Evolutionary conservation across 1,284 basidiomycete species (phyloP).

Genomic region (Bjerkandera adusta): DNA sequence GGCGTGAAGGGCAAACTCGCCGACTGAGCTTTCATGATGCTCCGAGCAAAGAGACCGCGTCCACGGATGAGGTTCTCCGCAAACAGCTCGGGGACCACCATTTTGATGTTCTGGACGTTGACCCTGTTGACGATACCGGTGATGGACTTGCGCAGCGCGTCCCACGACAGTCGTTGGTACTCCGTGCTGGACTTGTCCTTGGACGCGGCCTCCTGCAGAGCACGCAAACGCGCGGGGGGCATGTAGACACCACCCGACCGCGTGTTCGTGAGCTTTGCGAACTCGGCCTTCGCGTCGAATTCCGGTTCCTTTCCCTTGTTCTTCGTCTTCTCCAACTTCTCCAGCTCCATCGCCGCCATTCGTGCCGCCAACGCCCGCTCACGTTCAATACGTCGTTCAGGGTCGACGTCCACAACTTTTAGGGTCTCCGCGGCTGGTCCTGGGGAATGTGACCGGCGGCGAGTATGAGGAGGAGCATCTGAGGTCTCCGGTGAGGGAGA

Average conservation of each 20-base stretch:
- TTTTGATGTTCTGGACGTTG: slow-evolving; percentile 95
- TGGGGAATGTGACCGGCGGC: slow-evolving; percentile 65
- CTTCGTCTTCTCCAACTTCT: slow-evolving; percentile 51
- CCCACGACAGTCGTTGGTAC: slow-evolving; percentile 96
- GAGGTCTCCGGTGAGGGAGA: slow-evolving; percentile 48
- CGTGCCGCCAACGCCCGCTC: slow-evolving; percentile 76
- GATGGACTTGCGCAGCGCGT: slow-evolving; percentile 95
- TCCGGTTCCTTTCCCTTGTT: slow-evolving; percentile 38
- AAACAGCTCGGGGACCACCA: slow-evolving; percentile 93
- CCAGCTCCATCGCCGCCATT: slow-evolving; percentile 72
- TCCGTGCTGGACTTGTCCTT: slow-evolving; percentile 88
- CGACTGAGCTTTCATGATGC: slow-evolving; percentile 97
- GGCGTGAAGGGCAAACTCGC: slow-evolving; percentile 97
- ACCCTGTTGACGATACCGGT: slow-evolving; percentile 99
- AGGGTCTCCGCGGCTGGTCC: slow-evolving; percentile 46
- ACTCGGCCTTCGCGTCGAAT: slow-evolving; percentile 75
- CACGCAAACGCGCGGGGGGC: slow-evolving; percentile 89
- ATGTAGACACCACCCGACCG: slow-evolving; percentile 96
- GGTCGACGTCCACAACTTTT: slow-evolving; percentile 74
- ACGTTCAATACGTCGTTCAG: slow-evolving; percentile 70
- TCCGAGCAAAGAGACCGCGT: slow-evolving; percentile 85
- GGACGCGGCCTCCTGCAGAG: slow-evolving; percentile 85
- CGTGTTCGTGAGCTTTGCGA: slow-evolving; percentile 74
- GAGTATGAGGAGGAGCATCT: slow-evolving; percentile 56
- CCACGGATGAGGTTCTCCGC: slow-evolving; percentile 91